phyloP scores from a whole-genome alignment of 345 rosid genomes.

The Balakata baccata region DNA sequence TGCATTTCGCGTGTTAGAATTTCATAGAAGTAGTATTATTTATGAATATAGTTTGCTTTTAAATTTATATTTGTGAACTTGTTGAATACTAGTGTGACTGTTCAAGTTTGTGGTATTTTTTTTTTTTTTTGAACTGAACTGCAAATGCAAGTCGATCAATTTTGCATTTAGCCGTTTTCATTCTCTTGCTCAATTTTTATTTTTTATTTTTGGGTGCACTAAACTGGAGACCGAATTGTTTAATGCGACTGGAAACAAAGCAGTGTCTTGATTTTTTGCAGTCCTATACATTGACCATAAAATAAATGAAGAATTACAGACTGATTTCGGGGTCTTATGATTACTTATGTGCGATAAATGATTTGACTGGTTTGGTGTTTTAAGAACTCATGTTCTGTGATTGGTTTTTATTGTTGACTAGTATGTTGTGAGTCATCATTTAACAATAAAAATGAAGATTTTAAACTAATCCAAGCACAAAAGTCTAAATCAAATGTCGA shows the following conservation, averaged over 20 bases:
- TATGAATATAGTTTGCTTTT: neutral
- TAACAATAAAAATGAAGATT: too few relatives aligned
- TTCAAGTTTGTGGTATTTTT: neutral
- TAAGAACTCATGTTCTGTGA: neutral
- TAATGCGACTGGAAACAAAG: neutral
- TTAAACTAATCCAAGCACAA: too few relatives aligned
- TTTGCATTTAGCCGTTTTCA: neutral
- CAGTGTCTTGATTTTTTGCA: neutral
- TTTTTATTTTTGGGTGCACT: neutral
- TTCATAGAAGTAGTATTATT: neutral
- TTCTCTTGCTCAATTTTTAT: neutral
- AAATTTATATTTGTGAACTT: neutral
- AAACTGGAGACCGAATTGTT: neutral
- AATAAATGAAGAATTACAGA: neutral
- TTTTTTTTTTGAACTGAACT: neutral
- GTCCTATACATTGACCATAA: neutral
- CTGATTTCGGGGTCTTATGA: constrained; percentile 1
- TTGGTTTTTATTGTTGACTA: neutral
- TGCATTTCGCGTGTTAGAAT: neutral
- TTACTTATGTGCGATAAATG: constrained; percentile 27
- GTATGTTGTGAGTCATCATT: too few relatives aligned
- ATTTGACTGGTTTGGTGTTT: constrained; percentile 17
- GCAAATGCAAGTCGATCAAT: neutral
- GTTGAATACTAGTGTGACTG: neutral
- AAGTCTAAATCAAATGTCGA: too few relatives aligned